phyloP scores from a whole-genome alignment of 495 filamentous ascomycete species.

The Letharia lupina region DNA sequence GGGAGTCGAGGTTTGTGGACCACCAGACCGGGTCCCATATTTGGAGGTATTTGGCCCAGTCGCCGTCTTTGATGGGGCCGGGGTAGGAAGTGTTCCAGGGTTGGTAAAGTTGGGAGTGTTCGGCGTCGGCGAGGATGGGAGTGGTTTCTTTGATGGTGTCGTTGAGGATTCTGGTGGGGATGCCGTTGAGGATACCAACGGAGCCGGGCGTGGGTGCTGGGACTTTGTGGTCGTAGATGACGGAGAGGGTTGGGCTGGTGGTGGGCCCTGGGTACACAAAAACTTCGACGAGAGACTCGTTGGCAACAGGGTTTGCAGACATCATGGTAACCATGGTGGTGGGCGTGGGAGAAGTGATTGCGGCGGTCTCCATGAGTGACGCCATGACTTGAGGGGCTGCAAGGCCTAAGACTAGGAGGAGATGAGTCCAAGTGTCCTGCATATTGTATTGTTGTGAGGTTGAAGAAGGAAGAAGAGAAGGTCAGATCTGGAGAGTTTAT shows the following conservation, averaged over 20 bases:
- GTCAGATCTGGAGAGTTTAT: neutral
- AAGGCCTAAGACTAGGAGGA: neutral
- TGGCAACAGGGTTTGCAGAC: neutral
- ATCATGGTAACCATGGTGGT: neutral
- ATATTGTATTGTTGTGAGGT: neutral
- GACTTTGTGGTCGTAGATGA: neutral
- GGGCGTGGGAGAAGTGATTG: neutral
- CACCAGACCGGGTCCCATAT: slow-evolving; percentile 4
- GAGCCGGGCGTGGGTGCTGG: neutral
- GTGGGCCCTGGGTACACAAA: neutral
- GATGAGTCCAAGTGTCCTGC: neutral
- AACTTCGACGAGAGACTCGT: neutral
- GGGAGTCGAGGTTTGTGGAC: slow-evolving; percentile 1
- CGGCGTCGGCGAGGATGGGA: neutral
- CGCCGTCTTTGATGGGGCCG: slow-evolving; percentile 7
- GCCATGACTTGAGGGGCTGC: neutral
- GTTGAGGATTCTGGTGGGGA: neutral
- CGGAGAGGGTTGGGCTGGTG: neutral
- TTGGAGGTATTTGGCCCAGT: neutral
- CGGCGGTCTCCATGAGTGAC: neutral
- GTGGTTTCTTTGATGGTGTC: neutral
- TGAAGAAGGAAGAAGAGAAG: neutral
- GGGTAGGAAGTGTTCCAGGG: neutral
- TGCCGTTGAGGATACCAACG: neutral
- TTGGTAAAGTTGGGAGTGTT: neutral